Conservation (phyloP, 129 eudicot species). For the Escallonia herrerae region DNA sequence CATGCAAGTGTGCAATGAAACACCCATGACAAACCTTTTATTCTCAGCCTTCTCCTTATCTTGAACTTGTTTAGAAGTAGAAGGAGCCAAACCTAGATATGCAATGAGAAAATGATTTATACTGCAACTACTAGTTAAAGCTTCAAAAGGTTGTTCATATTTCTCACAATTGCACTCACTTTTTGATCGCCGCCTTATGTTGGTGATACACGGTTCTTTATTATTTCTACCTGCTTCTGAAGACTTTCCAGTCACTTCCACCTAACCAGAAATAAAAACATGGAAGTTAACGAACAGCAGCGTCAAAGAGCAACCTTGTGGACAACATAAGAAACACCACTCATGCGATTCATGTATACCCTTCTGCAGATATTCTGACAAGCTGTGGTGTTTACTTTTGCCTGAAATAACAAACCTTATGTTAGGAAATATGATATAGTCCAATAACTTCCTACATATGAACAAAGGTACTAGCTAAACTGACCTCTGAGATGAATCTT, state of each 20-base stretch:
- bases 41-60: conserved; percentile 32
- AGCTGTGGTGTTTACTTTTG: conserved; percentile 24
- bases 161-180: conserved; percentile 26
- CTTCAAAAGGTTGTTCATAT: background rate
- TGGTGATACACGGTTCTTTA: conserved; percentile 17
- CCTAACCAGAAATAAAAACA: conserved; percentile 15
- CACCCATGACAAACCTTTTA: conserved; percentile 54
- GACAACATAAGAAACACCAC: background rate
- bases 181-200: conserved; percentile 30
- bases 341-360: conserved; percentile 20
- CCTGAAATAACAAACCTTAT: conserved; percentile 30
- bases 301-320: background rate
- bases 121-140: background rate
- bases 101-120: background rate
- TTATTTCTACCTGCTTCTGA: conserved; percentile 18
- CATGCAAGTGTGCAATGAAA: background rate
- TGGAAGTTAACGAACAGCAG: background rate
- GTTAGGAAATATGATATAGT: background rate
- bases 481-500: conserved; percentile 45
- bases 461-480: conserved; percentile 6
- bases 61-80: conserved; percentile 20
- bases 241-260: conserved; percentile 17
- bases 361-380: conserved; percentile 22
- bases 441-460: background rate
- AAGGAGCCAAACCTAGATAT: conserved; percentile 36